Evolutionary conservation across 352 stramenopile species (phyloP), one percentile per base, ranked within the genome.

Genomic region (Phytophthora hybrid): DNA sequence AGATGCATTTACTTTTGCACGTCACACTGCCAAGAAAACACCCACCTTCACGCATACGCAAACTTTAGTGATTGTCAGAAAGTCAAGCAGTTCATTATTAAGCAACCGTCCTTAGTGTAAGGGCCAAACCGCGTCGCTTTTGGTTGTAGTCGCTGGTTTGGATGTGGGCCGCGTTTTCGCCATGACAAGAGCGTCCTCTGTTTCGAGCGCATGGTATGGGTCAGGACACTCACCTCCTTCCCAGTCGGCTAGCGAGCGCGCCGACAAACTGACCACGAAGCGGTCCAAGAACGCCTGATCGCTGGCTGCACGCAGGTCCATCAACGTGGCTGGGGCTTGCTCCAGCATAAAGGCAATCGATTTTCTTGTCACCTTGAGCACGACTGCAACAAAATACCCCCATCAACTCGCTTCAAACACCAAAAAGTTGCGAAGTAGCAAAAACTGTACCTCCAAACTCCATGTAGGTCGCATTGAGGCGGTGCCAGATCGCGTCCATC

Each of bases 391-490:
- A 63, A 65, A 31, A 51, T 44, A 18, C 0, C 5, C n/a, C 55
- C 57, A 7, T 71, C 29, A 71, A 21, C 31, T 49, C 21, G 49
- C 16, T 41, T 37, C 26, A 64, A 49, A 49, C 19, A 0, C 5
- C 14, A 49, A 19, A 13, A 21, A 9, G 41, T 8, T 10, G 41
- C 41, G 16, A 21, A 49, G 6, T 14, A 49, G 13, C 34, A 49
- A 19, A 21, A 4, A n/a, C 9, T n/a, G n/a, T 76, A 96, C 89
- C 80, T 44, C 82, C 79, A 77, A 96, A 96, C 69, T 96, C 87
- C 90, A 96, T 96, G 66, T 93, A 93, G 11, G 90, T 93, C 13
- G 84, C 87, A 70, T 93, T 93, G 69, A 92, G 83, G 19, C 84
- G 81, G 37, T 91, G 81, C 88, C 87, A 95, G 21, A 83, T 85